phyloP scores from a whole-genome alignment of 2,329 filamentous ascomycete species.

The Penicillium sp. region DNA sequence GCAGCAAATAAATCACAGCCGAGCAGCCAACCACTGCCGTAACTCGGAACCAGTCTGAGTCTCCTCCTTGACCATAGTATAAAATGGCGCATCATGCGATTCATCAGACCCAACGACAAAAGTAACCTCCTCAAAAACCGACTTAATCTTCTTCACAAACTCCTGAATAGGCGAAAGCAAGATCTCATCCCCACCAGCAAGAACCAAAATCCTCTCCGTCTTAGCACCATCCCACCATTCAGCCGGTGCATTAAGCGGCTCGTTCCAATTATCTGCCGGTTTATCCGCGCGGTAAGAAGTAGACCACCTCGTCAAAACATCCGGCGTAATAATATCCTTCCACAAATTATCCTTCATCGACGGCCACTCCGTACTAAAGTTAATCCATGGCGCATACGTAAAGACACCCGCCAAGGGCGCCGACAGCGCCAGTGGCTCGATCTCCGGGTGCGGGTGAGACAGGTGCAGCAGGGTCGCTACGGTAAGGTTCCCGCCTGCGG shows the following conservation, averaged over 20 bases:
- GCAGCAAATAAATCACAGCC: slow-evolving; percentile 17
- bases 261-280: slow-evolving; percentile 49
- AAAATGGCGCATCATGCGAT: slow-evolving; percentile 31
- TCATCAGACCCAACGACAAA: slow-evolving; percentile 30
- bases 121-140: slow-evolving; percentile 29
- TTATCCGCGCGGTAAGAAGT: slow-evolving; percentile 44
- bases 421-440: slow-evolving; percentile 40
- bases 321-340: slow-evolving; percentile 49
- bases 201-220: slow-evolving; percentile 50
- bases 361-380: slow-evolving; percentile 44
- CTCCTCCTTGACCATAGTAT: slow-evolving; percentile 20
- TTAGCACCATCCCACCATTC: slow-evolving; percentile 54
- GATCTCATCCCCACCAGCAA: slow-evolving; percentile 54
- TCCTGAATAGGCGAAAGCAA: slow-evolving; percentile 41
- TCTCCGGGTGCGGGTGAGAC: slow-evolving; percentile 54
- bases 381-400: slow-evolving; percentile 56
- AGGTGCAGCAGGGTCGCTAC: slow-evolving; percentile 35
- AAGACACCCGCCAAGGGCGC: slow-evolving; percentile 46
- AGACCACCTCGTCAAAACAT: slow-evolving; percentile 43
- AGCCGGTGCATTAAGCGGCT: slow-evolving; percentile 47
- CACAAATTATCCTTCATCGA: slow-evolving; percentile 46
- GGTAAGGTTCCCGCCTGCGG: slow-evolving; percentile 41
- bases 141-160: slow-evolving; percentile 34
- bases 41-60: slow-evolving; percentile 28
- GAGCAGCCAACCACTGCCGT: slow-evolving; percentile 29